A percentile compares a stretch with the other conserved stretches of the same genome.
Conservation (phyloP, 805 yeast species). For the Metschnikowia lochheadii region DNA sequence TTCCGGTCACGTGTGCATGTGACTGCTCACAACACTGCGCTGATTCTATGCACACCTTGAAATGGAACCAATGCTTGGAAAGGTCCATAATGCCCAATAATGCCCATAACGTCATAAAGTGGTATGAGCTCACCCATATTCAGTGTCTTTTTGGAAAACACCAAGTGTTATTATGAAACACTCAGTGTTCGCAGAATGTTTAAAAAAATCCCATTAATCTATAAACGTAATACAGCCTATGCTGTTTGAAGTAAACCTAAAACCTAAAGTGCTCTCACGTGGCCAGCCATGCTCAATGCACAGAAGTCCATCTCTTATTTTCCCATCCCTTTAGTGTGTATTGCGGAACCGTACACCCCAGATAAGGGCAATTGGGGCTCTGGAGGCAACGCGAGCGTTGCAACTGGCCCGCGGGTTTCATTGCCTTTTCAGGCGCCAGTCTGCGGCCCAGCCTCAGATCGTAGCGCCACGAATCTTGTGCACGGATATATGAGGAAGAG, state of each 20-base stretch:
- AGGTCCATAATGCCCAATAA: too few relatives aligned
- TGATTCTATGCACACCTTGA: too few relatives aligned
- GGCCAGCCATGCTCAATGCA: neutral
- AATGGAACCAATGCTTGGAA: too few relatives aligned
- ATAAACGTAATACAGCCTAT: neutral
- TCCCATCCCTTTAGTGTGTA: conserved; percentile 20
- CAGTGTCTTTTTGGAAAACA: too few relatives aligned
- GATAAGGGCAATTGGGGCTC: conserved; percentile 10
- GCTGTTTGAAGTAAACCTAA: neutral
- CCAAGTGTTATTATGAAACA: too few relatives aligned
- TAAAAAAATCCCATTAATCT: neutral
- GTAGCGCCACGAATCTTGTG: neutral
- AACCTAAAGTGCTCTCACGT: neutral
- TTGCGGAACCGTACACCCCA: conserved; percentile 16
- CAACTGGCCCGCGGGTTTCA: conserved; percentile 36
- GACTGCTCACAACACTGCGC: conserved; percentile 4
- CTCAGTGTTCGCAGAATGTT: neutral
- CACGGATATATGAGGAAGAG: conserved; percentile 19
- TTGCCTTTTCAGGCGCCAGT: conserved; percentile 12
- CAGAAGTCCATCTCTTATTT: conserved; percentile 14
- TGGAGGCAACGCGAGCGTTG: conserved; percentile 9
- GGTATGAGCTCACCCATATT: too few relatives aligned
- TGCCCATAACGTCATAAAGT: too few relatives aligned
- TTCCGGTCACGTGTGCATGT: conserved; percentile 7
- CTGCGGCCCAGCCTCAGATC: neutral